phyloP scores from a whole-genome alignment of 2,329 filamentous ascomycete genomes.

The Myriosclerotinia duriaeana region DNA sequence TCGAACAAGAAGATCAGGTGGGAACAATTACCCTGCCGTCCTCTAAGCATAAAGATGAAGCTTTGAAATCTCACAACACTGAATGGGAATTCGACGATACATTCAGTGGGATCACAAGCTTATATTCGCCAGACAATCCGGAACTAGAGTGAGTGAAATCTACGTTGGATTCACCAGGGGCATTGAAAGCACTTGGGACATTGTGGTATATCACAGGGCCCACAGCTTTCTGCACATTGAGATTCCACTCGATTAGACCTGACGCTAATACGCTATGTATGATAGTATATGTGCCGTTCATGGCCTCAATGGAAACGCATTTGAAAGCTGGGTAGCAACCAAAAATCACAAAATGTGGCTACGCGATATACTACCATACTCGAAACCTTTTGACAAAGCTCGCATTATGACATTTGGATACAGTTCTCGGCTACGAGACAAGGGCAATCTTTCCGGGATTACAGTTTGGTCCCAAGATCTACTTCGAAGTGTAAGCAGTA shows the following conservation, averaged over 20 bases:
- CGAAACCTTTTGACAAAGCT: constrained; percentile 8
- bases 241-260: neutral
- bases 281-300: neutral
- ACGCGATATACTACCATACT: neutral
- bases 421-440: neutral
- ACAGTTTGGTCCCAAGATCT: constrained; percentile 7
- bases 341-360: constrained; percentile 6
- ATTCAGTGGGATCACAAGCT: too few species aligned
- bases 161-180: too few species aligned
- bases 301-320: constrained; percentile 3
- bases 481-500: neutral
- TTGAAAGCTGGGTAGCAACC: neutral
- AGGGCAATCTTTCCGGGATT: neutral
- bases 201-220: too few species aligned
- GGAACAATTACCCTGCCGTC: too few species aligned
- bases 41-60: too few species aligned
- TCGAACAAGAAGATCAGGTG: too few species aligned
- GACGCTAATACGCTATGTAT: neutral
- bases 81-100: too few species aligned
- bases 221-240: neutral
- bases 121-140: too few species aligned
- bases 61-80: too few species aligned
- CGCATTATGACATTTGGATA: constrained; percentile 10
- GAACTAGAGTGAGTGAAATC: too few species aligned
- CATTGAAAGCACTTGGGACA: too few species aligned